phyloP scores from a whole-genome alignment of 129 eudicot genomes.

The Heracleum sosnowskyi region DNA sequence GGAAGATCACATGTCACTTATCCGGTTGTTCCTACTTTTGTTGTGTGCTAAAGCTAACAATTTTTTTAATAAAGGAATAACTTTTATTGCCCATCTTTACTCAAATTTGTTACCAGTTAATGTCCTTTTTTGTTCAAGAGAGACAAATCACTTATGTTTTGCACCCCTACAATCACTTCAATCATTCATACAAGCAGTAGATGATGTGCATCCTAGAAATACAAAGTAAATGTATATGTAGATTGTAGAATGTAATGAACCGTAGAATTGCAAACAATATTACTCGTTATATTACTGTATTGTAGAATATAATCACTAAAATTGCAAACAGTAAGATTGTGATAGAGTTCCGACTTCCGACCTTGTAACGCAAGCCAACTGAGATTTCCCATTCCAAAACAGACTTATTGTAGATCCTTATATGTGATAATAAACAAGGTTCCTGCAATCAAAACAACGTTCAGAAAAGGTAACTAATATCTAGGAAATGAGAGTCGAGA shows the following conservation, averaged over 20 bases:
- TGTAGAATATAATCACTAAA: not conserved
- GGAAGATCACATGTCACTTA: not conserved
- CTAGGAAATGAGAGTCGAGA: not conserved
- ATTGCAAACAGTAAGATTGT: not conserved
- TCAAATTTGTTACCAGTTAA: not conserved
- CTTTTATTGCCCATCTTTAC: not conserved
- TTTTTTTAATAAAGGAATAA: not conserved
- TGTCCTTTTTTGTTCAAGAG: not conserved
- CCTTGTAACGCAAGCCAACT: conserved; percentile 93
- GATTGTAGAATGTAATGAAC: not conserved
- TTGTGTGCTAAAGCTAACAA: not conserved
- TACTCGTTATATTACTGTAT: not conserved
- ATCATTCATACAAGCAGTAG: not conserved
- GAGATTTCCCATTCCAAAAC: conserved; percentile 98
- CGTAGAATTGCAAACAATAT: not conserved
- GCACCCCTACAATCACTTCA: not conserved
- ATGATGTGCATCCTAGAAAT: not conserved
- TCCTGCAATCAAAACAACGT: conserved; percentile 41
- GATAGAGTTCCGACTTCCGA: conserved; percentile 28
- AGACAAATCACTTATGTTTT: not conserved
- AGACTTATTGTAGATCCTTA: conserved; percentile 87
- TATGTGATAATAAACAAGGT: conserved; percentile 85
- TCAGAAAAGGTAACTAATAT: conserved; percentile 6
- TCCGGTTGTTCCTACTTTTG: not conserved
- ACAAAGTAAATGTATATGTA: not conserved